phyloP scores from a whole-genome alignment of 805 yeast species.

The Spathaspora sp. region DNA sequence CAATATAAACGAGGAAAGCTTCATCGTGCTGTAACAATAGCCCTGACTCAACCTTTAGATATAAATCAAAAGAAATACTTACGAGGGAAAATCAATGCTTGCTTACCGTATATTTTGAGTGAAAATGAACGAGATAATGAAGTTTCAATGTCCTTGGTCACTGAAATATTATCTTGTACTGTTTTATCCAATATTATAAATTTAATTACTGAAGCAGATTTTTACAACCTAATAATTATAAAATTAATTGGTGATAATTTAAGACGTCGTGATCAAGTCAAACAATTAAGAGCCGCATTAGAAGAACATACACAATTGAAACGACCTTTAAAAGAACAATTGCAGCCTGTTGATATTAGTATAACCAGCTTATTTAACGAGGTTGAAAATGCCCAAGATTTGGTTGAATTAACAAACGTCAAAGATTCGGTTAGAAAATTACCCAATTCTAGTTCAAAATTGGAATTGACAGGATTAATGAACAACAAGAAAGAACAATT shows the following conservation, averaged over 20 bases:
- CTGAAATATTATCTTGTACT: conserved; percentile 60
- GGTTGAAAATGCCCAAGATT: conserved; percentile 6
- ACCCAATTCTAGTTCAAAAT: neutral
- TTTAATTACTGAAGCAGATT: conserved; percentile 68
- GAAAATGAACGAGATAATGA: conserved; percentile 43
- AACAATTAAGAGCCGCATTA: conserved; percentile 64
- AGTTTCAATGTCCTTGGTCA: conserved; percentile 46
- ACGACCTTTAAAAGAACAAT: neutral
- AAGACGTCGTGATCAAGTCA: conserved; percentile 72
- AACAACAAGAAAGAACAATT: neutral
- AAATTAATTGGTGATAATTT: conserved; percentile 59
- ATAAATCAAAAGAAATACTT: conserved; percentile 50
- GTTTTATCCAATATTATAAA: conserved; percentile 48
- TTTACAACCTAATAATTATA: conserved; percentile 65
- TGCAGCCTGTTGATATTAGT: neutral
- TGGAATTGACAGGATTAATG: conserved; percentile 12
- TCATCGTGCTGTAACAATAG: conserved; percentile 52
- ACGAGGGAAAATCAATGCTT: conserved; percentile 31
- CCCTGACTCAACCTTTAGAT: neutral
- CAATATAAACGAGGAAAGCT: conserved; percentile 49
- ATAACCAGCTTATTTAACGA: neutral
- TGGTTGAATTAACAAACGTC: conserved; percentile 10
- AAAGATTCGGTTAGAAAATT: neutral
- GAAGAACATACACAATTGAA: conserved; percentile 51
- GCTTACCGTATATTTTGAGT: conserved; percentile 52